Evolutionary conservation across 2,329 filamentous ascomycete genomes (phyloP), one percentile per base, ranked within the genome.

Genomic region (Aspergillus hiratsukae): DNA sequence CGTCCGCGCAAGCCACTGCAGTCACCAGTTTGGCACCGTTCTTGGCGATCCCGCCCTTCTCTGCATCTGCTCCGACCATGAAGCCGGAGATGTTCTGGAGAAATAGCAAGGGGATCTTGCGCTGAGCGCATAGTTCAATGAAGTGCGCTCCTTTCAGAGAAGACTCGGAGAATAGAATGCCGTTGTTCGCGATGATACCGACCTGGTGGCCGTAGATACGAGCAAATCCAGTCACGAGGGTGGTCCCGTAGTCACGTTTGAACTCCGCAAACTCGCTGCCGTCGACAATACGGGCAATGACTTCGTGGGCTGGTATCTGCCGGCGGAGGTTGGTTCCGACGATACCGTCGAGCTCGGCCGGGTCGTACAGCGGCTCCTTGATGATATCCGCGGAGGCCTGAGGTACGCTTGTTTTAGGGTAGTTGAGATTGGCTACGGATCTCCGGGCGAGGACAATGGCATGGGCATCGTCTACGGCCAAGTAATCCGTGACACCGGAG

Each of bases 81-180:
- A 99, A 99, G 46, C 94, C 94, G 5, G 87, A 88, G 71, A 99
- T 97, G 74, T 99, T 97, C 73, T 99, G 94, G 21, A 99, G 79
- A 76, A 97, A 97, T 51, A 97, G 82, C 9, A 97, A 80, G 1
- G 94, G 93, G 55, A 97, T 89, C 53, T 90, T 86, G 55, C 94
- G 88, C 75, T 97, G 91, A 29, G 88, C 83, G 78, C 93, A 97
- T 4, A 99, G 84, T 75, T 99, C 90, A 67, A 97, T 91, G 74
- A 99, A 99, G 76, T 99, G 94, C 0, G 94, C 91, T 37, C 92
- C 94, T 76, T 99, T 99, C 59, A 96, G 82, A 8, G 91, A 87
- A 9, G 90, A 91, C 52, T 91, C 85, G 54, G 89, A 91, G 79
- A 97, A 95, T 6, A 99, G 81, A 66, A 97, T 96, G 54, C 94